Evolutionary conservation across 2,329 filamentous ascomycete genomes (phyloP), one percentile per base, ranked within the genome.

Genomic region (Fusarium succisae): DNA sequence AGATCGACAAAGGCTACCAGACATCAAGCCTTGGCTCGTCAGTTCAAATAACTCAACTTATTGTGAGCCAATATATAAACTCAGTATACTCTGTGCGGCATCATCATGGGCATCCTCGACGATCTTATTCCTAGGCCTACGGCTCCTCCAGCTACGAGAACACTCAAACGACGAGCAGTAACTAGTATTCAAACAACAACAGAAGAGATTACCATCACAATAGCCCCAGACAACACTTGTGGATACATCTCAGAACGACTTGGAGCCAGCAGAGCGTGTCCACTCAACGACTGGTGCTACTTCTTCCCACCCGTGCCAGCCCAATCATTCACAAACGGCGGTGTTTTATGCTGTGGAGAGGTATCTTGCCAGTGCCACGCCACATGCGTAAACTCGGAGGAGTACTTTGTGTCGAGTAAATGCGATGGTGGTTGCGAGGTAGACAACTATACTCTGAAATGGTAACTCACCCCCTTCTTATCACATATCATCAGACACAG

Each of bases 371-470:
- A 63, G n/a, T 72, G 39, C 8, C 35, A 47, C 13, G 39, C 69
- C 12, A 56, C 63, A 41, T 72, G 69, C 22, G 28, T 72, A 26
- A 72, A 72, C 38, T 72, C 53, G 11, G 22, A 37, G 26, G 69
- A 72, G 14, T 72, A 72, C n/a, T 72, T 59, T 22, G 20, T 44
- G 12, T 72, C 57, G 4, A 72, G 43, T 17, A 72, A 72, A 58
- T 72, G 69, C 15, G 44, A 48, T 13, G 56, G 38, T 13, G 69
- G 63, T 26, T 72, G 69, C 24, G 69, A 72, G 43, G 57, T 72
- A 38, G 69, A 72, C 15, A 72, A 47, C 38, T 58, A 24, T 24
- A 72, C 57, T 30, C 24, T 72, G 18, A 72, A 72, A 63, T 72
- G 69, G 68, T 43, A 38, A 28, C 24, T 44, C 39, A 26, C 32